These are phyloP conservation scores for Panicum hallii DNA, from an alignment of 202 grass and related monocot species.

Conservation along the genomic window DNA sequence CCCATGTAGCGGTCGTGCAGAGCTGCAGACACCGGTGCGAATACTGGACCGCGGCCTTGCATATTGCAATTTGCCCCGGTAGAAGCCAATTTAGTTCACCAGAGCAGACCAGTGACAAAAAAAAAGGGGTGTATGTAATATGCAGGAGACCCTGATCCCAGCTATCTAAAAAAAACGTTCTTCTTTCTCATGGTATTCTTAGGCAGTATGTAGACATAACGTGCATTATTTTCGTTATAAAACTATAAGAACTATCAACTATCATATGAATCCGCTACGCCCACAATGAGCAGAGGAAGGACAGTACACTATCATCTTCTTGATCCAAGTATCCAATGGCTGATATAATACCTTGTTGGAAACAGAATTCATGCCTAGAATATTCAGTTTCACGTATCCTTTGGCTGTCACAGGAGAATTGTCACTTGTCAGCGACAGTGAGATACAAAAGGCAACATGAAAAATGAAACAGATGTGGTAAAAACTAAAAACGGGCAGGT, in stretches of 20 bases:
- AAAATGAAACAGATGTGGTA: constrained; percentile 5
- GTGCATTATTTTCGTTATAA: neutral
- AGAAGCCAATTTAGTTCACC: no score
- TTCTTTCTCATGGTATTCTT: no score
- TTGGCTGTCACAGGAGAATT: constrained; percentile 14
- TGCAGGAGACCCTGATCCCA: no score
- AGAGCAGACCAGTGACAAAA: no score
- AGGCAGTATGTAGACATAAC: no score
- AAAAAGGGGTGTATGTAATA: no score
- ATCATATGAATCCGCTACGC: neutral
- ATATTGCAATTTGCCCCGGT: no score
- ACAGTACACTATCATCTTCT: neutral
- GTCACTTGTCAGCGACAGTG: neutral
- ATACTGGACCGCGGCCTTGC: no score
- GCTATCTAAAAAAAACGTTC: no score
- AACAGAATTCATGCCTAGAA: neutral
- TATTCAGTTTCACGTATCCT: neutral
- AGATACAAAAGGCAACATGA: constrained; percentile 18
- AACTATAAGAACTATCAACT: neutral
- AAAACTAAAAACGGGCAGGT: neutral
- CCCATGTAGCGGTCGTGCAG: no score
- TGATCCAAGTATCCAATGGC: neutral
- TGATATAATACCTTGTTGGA: neutral
- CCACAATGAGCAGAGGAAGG: neutral
- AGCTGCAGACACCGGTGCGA: no score